Percentiles rank a stretch among this genome's conserved stretches.
phyloP scores from a whole-genome alignment of 345 rosid genomes.

The Eucalyptus rudis region DNA sequence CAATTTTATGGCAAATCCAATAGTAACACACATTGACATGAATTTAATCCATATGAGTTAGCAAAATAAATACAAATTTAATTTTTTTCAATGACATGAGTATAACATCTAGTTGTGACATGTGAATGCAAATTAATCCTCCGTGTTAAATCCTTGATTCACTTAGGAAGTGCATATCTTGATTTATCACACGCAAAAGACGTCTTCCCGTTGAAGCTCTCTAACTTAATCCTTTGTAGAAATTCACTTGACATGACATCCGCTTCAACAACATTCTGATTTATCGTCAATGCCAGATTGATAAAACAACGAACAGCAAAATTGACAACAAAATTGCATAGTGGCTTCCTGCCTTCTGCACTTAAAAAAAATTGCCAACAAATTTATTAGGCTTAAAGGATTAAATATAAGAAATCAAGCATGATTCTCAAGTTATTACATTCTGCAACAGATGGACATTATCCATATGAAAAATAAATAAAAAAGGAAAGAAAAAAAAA shows the following conservation, averaged over 20 bases:
- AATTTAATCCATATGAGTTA: background rate
- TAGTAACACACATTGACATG: background rate
- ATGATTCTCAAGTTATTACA: background rate
- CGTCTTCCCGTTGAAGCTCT: fast-evolving
- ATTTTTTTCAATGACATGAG: background rate
- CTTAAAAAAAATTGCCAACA: background rate
- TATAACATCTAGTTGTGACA: background rate
- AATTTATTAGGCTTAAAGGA: background rate
- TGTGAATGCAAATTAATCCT: background rate
- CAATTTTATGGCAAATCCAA: too few species aligned
- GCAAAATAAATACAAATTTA: background rate
- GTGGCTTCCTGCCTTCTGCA: background rate
- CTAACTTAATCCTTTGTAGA: background rate
- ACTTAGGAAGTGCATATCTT: background rate
- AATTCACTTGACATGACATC: background rate
- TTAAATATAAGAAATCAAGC: background rate
- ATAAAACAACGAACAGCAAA: background rate
- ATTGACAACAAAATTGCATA: background rate
- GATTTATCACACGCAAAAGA: fast-evolving
- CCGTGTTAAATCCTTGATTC: background rate
- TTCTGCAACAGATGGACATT: background rate
- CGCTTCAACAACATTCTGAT: background rate
- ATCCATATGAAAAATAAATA: background rate
- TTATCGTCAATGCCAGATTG: background rate
- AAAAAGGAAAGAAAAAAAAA: background rate